phyloP scores from a whole-genome alignment of 768 basidiomycete species.

The Lactarius evosmus region DNA sequence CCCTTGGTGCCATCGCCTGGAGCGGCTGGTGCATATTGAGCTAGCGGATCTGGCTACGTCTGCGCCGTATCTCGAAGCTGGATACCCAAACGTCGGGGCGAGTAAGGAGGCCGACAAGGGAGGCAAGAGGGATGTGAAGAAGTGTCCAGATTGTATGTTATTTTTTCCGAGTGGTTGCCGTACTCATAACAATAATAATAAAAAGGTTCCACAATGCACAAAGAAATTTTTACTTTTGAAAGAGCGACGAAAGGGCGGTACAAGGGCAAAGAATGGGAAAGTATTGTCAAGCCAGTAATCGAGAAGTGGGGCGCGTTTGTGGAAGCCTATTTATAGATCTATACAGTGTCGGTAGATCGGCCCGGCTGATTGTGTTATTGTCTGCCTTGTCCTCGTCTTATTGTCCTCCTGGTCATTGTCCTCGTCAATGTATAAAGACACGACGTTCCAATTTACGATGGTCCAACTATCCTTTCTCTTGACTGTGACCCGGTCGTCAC shows the following conservation, averaged over 20 bases:
- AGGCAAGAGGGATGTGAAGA: constrained; percentile 27
- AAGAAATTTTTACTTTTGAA: constrained; percentile 76
- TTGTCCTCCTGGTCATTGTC: constrained; percentile 17
- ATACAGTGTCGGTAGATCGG: neutral
- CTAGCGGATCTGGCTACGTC: constrained; percentile 64
- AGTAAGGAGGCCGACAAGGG: constrained; percentile 31
- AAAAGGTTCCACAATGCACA: constrained; percentile 57
- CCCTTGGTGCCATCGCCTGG: constrained; percentile 68
- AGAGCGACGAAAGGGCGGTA: constrained; percentile 51
- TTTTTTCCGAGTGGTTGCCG: constrained; percentile 30
- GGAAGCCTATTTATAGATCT: constrained; percentile 32
- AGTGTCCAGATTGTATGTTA: constrained; percentile 46
- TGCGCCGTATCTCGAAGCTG: constrained; percentile 54
- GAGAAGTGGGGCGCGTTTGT: constrained; percentile 74
- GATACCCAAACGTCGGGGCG: constrained; percentile 42
- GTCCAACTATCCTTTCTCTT: constrained; percentile 6
- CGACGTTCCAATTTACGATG: constrained; percentile 1
- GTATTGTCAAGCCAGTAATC: constrained; percentile 69
- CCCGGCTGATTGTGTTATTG: neutral
- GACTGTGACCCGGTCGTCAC: constrained; percentile 22
- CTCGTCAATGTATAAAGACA: constrained; percentile 15
- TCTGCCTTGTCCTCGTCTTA: constrained; percentile 2
- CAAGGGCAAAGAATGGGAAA: constrained; percentile 69
- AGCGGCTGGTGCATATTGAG: constrained; percentile 78
- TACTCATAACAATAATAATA: neutral